Base-by-base conservation (phyloP, 2,329 filamentous ascomycete genomes). In the Thielaviopsis euricoi region DNA sequence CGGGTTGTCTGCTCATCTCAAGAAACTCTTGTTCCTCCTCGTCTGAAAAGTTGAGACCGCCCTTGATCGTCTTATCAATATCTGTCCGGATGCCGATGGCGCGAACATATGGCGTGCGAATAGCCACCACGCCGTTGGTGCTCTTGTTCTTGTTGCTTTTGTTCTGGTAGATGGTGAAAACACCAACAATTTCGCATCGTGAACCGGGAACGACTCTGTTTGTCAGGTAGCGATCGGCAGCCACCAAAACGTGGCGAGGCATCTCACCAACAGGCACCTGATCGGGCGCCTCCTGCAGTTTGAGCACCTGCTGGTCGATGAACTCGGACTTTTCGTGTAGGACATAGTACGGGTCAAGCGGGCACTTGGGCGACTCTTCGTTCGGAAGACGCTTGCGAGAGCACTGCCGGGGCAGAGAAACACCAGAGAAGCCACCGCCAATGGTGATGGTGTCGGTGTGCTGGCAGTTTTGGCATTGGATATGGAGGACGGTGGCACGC, bases 271-370 rank as follows among this genome's bases (percentile, higher is more conserved):
- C 93, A 0, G 93, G 93, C 0, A 98, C 93, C 70, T 97, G 89
- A 66, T 98, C 93, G 1, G 93, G 93, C 0, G 91, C 93, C 71
- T 98, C 93, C 68, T 98, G 93, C 19, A 98, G 81, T 71, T 98
- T 98, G 68, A 98, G 86, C 61, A 98, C 88, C 70, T 98, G 93
- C 71, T 98, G 93, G 66, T 98, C 93, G 65, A 97, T 90, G 68
- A 98, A 98, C 62, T 83, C 82, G 43, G 87, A 95, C 69, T 86
- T 89, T 70, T 98, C 93, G 68, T 98, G 93, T 60, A 93, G 79
- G 59, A 98, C 89, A 66, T 93, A 95, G 72, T 96, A 98, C 17
- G 93, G 93, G 66, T 98, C 93, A 61, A 98, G 73, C 0, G 91
- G 90, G 66, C 93, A 98, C 65, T 85, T 83, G 43, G 87, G 81